Conservation (phyloP, 1,284 basidiomycete genomes). For the Agaricales sp. region DNA sequence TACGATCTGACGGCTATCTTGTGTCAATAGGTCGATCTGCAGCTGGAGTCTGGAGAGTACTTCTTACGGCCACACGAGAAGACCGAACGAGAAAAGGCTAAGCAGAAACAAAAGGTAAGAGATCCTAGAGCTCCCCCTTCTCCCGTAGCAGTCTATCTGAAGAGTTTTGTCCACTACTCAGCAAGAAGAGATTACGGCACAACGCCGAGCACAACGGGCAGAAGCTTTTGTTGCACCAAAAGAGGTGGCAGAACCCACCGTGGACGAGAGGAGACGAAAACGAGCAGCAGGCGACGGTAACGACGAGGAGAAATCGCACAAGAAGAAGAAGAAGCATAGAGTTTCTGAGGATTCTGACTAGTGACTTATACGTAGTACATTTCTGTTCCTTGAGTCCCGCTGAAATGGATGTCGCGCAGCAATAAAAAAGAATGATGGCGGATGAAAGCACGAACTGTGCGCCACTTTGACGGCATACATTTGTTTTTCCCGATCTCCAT, state of each 20-base stretch:
- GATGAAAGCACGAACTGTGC: too few species aligned
- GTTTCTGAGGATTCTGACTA: slow-evolving; percentile 5
- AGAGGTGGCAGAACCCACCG: slow-evolving; percentile 59
- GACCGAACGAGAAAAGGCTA: slow-evolving; percentile 51
- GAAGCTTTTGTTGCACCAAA: slow-evolving; percentile 77
- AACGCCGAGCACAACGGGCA: slow-evolving; percentile 67
- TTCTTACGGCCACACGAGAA: slow-evolving; percentile 89
- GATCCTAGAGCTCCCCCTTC: not conserved
- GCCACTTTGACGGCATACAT: too few species aligned
- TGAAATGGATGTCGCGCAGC: too few species aligned
- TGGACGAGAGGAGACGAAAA: slow-evolving; percentile 69
- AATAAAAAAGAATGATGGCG: too few species aligned
- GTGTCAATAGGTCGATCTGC: slow-evolving; percentile 70
- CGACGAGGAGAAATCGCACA: slow-evolving; percentile 19
- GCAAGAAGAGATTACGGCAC: slow-evolving; percentile 67
- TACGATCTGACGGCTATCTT: not conserved
- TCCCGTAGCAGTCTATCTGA: not conserved
- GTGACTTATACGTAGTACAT: too few species aligned
- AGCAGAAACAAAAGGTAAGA: slow-evolving; percentile 60
- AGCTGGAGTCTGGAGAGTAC: slow-evolving; percentile 95
- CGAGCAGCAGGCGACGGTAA: slow-evolving; percentile 12
- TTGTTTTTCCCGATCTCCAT: not conserved
- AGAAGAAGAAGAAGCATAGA: slow-evolving; percentile 19
- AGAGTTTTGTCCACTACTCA: slow-evolving; percentile 18
- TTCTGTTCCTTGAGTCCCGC: too few species aligned